Evolutionary conservation across 345 rosid genomes (phyloP), one percentile per base, ranked within the genome.

Genomic region (Firmiana major): DNA sequence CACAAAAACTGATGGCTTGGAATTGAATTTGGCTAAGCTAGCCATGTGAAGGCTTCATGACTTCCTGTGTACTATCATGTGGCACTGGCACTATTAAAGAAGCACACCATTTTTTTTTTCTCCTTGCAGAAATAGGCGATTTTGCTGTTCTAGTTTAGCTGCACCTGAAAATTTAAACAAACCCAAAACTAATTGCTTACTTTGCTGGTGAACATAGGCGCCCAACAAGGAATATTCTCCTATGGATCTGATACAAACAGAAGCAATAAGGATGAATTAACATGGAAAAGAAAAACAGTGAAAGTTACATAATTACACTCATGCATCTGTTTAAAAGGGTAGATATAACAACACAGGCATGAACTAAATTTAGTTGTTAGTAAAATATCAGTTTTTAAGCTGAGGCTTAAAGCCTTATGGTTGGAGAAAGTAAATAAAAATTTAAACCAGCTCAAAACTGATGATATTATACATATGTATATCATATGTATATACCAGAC

Each of bases 21-120:
- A 71, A 71, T 51, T 51, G 46, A 53, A 53, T 71, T 71, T 51
- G 75, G 62, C 59, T 70, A 8, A 71, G 28, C 75, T 51, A 51
- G 45, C 46, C 74, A 51, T 51, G 60, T 51, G 60, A 51, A 48
- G 73, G 22, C 40, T 26, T 26, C 46, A 36, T 36, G 46, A n/a
- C 46, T 36, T 64, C 57, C 46, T 69, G 40, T 40, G 73, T 46
- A 1, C 21, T n/a, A n/a, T n/a, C 71, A 21, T 43, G 38, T 69
- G 73, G 49, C 70, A 49, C 63, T 22, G 54, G 55, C n/a, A 24
- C 63, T 46, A 42, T 46, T 26, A 48, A 69, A 69, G 12, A 24
- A 26, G 12, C 1, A 24, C 7, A 68, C 21, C 31, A 4, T 26
- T 24, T 26, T 8, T 24, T 26, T 8, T 10, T 28, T n/a, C 34